Conservation (phyloP, 2,329 filamentous ascomycete genomes). For the Pseudogymnoascus sp. region DNA sequence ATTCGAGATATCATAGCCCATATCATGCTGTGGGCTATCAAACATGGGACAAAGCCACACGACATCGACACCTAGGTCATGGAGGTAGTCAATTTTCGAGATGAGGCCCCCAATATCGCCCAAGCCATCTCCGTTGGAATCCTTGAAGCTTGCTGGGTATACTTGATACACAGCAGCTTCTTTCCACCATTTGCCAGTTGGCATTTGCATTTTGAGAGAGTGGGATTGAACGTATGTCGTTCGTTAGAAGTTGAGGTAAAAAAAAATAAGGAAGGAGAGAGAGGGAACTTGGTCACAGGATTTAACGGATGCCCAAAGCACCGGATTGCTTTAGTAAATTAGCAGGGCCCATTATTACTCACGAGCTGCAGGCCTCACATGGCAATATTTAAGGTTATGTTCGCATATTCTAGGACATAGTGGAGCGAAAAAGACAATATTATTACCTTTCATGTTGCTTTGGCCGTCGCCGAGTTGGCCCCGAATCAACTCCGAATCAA, state of each 20-base stretch:
- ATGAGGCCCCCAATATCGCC: slow-evolving; percentile 57
- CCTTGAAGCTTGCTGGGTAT: slow-evolving; percentile 51
- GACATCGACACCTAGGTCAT: slow-evolving; percentile 53
- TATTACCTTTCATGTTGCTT: not conserved
- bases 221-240: not conserved
- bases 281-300: too few species aligned
- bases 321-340: not conserved
- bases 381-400: not conserved
- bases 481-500: slow-evolving; percentile 3
- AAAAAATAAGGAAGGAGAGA: not conserved
- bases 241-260: not conserved
- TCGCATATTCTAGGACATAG: not conserved
- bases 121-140: slow-evolving; percentile 51
- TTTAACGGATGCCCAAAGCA: too few species aligned
- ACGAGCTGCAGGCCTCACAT: not conserved
- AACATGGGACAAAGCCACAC: slow-evolving; percentile 63
- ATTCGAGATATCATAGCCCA: slow-evolving; percentile 65
- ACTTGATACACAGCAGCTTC: slow-evolving; percentile 51
- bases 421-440: not conserved
- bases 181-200: slow-evolving; percentile 44
- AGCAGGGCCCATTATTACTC: not conserved
- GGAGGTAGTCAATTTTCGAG: slow-evolving; percentile 53
- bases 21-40: slow-evolving; percentile 57
- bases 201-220: not conserved
- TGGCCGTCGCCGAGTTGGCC: not conserved